These are phyloP conservation scores for Cicer yamashitae DNA, from an alignment of 306 rosid genomes.

Conservation along the genomic window DNA sequence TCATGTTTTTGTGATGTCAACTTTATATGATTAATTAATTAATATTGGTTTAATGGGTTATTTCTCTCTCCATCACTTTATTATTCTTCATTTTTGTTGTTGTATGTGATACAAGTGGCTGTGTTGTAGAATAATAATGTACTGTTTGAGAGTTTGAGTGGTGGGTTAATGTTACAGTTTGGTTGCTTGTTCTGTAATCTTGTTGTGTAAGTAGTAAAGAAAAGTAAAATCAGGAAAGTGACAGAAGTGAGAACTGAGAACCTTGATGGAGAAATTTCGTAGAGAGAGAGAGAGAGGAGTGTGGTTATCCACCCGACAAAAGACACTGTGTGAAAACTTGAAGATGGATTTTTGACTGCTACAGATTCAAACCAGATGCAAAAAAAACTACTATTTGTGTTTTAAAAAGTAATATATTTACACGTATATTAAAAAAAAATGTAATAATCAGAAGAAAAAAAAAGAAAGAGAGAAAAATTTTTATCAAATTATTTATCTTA, in stretches of 20 bases:
- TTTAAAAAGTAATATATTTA: too few relatives aligned
- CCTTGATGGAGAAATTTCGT: constrained; percentile 31
- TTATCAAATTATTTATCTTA: too few relatives aligned
- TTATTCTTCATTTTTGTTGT: constrained; percentile 28
- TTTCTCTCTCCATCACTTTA: neutral
- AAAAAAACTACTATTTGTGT: neutral
- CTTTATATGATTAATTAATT: constrained; percentile 29
- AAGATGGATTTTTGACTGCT: constrained; percentile 58
- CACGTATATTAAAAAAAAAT: too few relatives aligned
- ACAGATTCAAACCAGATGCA: constrained; percentile 47
- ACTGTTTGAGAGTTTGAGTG: constrained; percentile 30
- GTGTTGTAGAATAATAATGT: constrained; percentile 15
- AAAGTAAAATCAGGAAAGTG: constrained; percentile 64
- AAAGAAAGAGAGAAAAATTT: too few relatives aligned
- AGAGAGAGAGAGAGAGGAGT: constrained; percentile 39
- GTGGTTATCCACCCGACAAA: constrained; percentile 70
- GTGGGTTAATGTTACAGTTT: constrained; percentile 53
- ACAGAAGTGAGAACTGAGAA: constrained; percentile 50
- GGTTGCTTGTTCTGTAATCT: constrained; percentile 44
- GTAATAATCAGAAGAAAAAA: too few relatives aligned
- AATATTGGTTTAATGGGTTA: constrained; percentile 19
- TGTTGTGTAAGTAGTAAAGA: constrained; percentile 50
- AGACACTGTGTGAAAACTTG: constrained; percentile 70
- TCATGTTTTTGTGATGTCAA: constrained; percentile 41
- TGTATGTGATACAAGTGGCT: neutral